Conservation (phyloP, 73 alveolate species). For the Paramecium sexaurelia region DNA sequence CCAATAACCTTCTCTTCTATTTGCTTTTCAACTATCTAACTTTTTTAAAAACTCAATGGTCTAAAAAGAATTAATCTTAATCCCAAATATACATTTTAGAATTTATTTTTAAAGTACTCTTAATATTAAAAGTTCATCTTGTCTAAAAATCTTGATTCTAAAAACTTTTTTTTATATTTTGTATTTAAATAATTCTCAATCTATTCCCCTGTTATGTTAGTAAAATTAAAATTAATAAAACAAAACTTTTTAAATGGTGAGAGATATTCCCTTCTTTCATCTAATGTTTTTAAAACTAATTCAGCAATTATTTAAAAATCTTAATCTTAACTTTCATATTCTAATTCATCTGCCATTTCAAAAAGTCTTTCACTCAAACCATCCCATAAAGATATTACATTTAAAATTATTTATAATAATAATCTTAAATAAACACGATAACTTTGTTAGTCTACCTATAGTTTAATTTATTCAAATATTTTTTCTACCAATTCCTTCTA, state of each 20-base stretch:
- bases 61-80: neutral
- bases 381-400: neutral
- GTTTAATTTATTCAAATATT: neutral
- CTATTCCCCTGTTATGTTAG: neutral
- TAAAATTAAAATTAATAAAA: neutral
- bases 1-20: neutral
- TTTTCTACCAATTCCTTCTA: neutral
- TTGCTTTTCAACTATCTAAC: neutral
- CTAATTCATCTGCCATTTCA: neutral
- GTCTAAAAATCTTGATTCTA: neutral
- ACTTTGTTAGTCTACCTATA: neutral
- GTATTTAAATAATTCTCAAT: neutral
- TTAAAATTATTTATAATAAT: neutral
- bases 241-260: neutral
- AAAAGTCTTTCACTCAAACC: neutral
- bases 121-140: neutral
- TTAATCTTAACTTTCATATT: neutral
- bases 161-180: neutral
- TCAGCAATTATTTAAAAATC: neutral
- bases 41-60: neutral
- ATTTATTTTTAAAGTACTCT: neutral
- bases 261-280: neutral
- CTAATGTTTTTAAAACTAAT: neutral
- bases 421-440: neutral
- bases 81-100: neutral